Evolutionary conservation across 352 stramenopile species (phyloP).

Genomic region (Pythium volutum): DNA sequence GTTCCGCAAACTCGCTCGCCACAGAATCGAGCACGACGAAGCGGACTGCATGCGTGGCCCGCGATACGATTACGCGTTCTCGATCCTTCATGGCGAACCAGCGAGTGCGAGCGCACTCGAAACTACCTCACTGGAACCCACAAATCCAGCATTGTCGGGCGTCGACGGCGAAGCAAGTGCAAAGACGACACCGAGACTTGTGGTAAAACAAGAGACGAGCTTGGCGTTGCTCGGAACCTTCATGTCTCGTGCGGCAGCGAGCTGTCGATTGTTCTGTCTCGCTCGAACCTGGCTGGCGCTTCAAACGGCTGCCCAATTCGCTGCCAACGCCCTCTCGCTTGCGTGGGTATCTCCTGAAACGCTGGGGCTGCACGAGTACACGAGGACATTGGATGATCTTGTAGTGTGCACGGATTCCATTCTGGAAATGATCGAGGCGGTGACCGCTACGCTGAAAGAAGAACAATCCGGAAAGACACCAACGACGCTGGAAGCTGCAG

Average conservation of each 20-base stretch:
- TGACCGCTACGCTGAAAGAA: slow-evolving; percentile 21
- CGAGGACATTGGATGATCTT: slow-evolving; percentile 16
- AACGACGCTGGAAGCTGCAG: not conserved
- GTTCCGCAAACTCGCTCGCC: slow-evolving; percentile 2
- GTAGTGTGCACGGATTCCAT: slow-evolving; percentile 37
- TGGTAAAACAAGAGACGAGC: not conserved
- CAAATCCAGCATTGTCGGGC: not conserved
- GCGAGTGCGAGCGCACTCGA: not conserved
- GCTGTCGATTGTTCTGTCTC: slow-evolving; percentile 44
- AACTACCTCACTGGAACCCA: not conserved
- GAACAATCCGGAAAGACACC: slow-evolving; percentile 10
- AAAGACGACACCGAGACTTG: not conserved
- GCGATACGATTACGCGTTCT: slow-evolving; percentile 6
- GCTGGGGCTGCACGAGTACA: slow-evolving; percentile 8
- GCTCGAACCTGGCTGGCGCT: slow-evolving; percentile 54
- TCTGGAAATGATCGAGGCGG: slow-evolving; percentile 58
- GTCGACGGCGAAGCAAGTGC: not conserved
- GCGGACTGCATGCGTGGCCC: slow-evolving; percentile 12
- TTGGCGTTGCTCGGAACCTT: slow-evolving; percentile 27
- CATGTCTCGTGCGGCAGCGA: slow-evolving; percentile 37
- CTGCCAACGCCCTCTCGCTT: slow-evolving; percentile 56
- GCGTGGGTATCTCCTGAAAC: slow-evolving; percentile 49
- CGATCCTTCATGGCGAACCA: not conserved
- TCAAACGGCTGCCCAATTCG: slow-evolving; percentile 46
- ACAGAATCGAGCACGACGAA: not conserved